Base-by-base conservation (phyloP, 139 green algal genomes). In the Volvox reticuliferus region DNA sequence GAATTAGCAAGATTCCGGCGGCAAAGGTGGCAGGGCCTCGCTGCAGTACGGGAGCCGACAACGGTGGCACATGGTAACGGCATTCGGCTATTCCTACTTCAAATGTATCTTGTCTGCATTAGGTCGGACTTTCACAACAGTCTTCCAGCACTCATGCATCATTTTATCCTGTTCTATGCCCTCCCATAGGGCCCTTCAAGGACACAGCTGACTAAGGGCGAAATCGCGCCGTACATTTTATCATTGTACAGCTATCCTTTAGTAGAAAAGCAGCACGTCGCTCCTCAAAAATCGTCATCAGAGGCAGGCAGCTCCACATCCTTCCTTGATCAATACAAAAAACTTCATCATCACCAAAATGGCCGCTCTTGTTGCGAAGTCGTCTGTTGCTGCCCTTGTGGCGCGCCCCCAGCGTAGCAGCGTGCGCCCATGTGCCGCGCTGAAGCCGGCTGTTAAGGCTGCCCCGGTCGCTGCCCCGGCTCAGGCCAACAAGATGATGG, bases 401-500 rank as follows among this genome's bases (percentile, higher is more conserved):
- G 86, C 55, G 36, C 86, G 86, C 69, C 86, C 90, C 36, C 35
- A 76, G 37, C 65, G 85, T 65, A 14, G 16, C 33, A 37, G 18
- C 44, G 78, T 88, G 30, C 86, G 87, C 81, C 79, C 71, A n/a
- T 62, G 78, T n/a, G 91, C 91, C 20, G 68, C 80, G 26, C 86
- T 93, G 71, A 89, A 89, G 79, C 80, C 91, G 37, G 76, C 82
- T 67, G 85, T 93, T 18, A 91, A 89, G 86, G 89, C 92, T 44
- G 75, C 75, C 24, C 79, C 86, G 33, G 71, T 89, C 87, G 94
- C 95, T 36, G 93, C 93, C 85, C 96, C 96, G 62, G 94, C 93
- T 67, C 91, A 92, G 87, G 94, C 94, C 92, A 95, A 94, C 93
- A 91, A 96, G 90, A 97, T 97, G 93, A 95, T 96, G 92, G 95